These are phyloP conservation scores for Phycomyces nitens DNA, from an alignment of 192 early-diverging fungal genomes.

Conservation along the genomic window DNA sequence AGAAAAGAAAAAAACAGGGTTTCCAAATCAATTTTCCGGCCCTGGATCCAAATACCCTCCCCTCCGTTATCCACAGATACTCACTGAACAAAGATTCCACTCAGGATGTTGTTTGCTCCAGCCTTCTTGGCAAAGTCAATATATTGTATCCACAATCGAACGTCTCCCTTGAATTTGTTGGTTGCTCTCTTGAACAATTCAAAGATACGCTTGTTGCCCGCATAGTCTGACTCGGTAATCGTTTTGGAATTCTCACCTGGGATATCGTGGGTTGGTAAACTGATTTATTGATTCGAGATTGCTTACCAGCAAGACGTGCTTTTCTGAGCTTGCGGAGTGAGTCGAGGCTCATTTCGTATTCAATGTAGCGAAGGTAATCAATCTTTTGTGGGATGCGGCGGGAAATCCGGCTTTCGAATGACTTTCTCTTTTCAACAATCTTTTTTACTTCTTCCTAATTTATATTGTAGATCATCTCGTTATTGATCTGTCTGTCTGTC, in stretches of 20 bases:
- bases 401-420: conserved; percentile 85
- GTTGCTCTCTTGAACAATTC: conserved; percentile 77
- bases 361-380: conserved; percentile 90
- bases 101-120: conserved; percentile 56
- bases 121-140: conserved; percentile 73
- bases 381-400: conserved; percentile 66
- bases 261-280: neutral
- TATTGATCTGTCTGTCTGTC: neutral
- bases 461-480: neutral
- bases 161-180: conserved; percentile 73
- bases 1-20: conserved; percentile 6
- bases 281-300: too few relatives aligned
- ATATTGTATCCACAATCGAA: conserved; percentile 87
- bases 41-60: neutral
- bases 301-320: conserved; percentile 43
- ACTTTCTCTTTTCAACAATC: conserved; percentile 84
- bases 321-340: conserved; percentile 76
- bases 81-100: conserved; percentile 70
- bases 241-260: neutral
- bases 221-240: neutral
- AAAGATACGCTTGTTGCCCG: conserved; percentile 70
- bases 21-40: conserved; percentile 9
- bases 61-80: neutral
- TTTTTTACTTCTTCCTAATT: conserved; percentile 74
- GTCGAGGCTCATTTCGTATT: conserved; percentile 94